Evolutionary conservation across 225 moss, liverwort and hornwort genomes (phyloP).

Genomic region (Marchantia polymorpha): DNA sequence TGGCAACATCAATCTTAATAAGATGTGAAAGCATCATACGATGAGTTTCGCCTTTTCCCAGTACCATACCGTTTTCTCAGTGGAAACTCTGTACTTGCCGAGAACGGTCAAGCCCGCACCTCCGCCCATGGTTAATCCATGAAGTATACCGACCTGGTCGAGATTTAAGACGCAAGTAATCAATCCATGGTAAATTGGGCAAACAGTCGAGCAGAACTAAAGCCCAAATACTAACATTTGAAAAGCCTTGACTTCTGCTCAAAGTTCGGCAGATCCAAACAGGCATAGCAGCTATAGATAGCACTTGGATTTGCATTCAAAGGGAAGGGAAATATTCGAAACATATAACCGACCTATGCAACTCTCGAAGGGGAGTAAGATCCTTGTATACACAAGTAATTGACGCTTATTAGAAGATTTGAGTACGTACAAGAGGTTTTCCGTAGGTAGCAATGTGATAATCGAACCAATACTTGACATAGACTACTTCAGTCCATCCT

Average conservation of each 20-base stretch:
- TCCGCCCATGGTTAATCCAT: conserved; percentile 91
- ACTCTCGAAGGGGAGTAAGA: background rate
- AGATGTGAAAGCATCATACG: background rate
- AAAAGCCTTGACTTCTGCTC: too few relatives aligned
- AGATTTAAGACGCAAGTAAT: background rate
- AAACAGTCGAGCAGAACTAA: background rate
- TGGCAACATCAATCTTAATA: background rate
- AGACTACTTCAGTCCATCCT: conserved; percentile 74
- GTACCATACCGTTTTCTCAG: conserved; percentile 85
- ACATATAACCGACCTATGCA: background rate
- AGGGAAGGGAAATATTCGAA: background rate
- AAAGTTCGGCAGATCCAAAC: too few relatives aligned
- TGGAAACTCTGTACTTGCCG: conserved; percentile 69
- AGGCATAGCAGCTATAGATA: too few relatives aligned
- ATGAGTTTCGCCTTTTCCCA: background rate
- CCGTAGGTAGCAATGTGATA: conserved; percentile 87
- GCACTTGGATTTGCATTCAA: background rate
- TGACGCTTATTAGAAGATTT: too few relatives aligned
- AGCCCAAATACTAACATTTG: background rate
- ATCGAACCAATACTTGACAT: conserved; percentile 93
- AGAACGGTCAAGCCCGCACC: conserved; percentile 70
- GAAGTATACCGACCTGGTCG: conserved; percentile 70
- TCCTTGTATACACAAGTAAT: background rate
- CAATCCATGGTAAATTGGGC: background rate
- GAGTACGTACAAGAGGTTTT: conserved; percentile 66